Percentiles rank a stretch among this genome's conserved stretches.
phyloP scores from a whole-genome alignment of 2,329 filamentous ascomycete genomes.

The Teratosphaeriaceae sp. region DNA sequence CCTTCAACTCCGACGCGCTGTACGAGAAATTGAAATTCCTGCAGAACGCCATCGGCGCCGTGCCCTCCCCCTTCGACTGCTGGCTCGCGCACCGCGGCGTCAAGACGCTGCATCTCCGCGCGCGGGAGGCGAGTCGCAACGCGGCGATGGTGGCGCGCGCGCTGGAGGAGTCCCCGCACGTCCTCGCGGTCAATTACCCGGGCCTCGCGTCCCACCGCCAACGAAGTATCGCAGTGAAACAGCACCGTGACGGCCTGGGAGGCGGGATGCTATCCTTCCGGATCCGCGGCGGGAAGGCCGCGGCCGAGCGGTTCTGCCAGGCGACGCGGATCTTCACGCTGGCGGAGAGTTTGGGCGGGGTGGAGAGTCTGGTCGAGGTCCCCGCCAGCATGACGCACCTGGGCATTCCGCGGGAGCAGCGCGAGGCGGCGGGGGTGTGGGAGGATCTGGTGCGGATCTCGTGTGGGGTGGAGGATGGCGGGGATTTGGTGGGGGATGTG shows the following conservation, averaged over 20 bases:
- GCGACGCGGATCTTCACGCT: constrained; percentile 84
- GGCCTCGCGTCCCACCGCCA: constrained; percentile 84
- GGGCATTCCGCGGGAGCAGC: constrained; percentile 82
- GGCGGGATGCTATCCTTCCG: constrained; percentile 98
- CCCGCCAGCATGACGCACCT: constrained; percentile 96
- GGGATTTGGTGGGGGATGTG: constrained; percentile 77
- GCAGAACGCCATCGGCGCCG: constrained; percentile 94
- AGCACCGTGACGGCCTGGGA: constrained; percentile 90
- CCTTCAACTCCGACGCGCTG: constrained; percentile 82
- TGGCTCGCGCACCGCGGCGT: constrained; percentile 97
- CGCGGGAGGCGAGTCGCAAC: constrained; percentile 75
- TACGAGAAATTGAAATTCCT: constrained; percentile 76
- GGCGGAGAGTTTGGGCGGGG: constrained; percentile 84
- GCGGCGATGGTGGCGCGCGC: constrained; percentile 69
- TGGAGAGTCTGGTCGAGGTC: constrained; percentile 87
- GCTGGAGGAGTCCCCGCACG: constrained; percentile 72
- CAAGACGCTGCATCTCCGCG: constrained; percentile 93
- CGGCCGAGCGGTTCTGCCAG: constrained; percentile 90
- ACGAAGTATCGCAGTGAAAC: constrained; percentile 73
- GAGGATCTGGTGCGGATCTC: constrained; percentile 91
- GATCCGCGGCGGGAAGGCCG: constrained; percentile 75
- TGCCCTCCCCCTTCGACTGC: constrained; percentile 91
- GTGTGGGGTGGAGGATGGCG: constrained; percentile 87
- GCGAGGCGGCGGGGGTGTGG: constrained; percentile 88
- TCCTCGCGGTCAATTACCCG: constrained; percentile 91